Percentiles rank a stretch among this genome's conserved stretches.
Conservation (phyloP, 768 basidiomycete genomes). For the Strobilomyces echinocephalus region DNA sequence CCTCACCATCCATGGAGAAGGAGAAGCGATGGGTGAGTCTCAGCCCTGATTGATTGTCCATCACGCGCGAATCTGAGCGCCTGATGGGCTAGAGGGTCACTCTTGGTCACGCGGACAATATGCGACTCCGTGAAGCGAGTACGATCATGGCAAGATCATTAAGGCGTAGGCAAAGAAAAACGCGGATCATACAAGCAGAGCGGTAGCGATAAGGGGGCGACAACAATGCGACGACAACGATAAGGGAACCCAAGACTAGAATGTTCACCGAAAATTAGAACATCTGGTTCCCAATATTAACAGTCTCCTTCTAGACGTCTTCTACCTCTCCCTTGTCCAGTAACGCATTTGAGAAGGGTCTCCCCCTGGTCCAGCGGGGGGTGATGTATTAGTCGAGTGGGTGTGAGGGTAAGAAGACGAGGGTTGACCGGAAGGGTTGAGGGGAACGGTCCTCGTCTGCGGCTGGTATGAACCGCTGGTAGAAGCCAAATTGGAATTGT, state of each 20-base stretch:
- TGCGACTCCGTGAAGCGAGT: constrained; percentile 20
- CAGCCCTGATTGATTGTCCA: constrained; percentile 19
- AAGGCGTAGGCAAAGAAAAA: constrained; percentile 9
- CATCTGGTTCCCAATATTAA: constrained; percentile 8
- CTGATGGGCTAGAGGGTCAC: constrained; percentile 21
- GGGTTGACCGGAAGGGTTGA: constrained; percentile 21
- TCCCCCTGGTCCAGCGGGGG: constrained; percentile 27
- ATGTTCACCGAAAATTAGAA: constrained; percentile 8
- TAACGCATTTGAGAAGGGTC: constrained; percentile 25
- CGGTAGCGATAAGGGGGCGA: constrained; percentile 7
- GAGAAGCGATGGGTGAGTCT: background rate
- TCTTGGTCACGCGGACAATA: constrained; percentile 1
- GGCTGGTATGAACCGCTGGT: constrained; percentile 19
- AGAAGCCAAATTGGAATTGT: constrained; percentile 17
- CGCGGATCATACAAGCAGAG: constrained; percentile 11
- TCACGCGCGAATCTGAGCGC: background rate
- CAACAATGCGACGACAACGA: constrained; percentile 11
- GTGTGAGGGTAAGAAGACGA: constrained; percentile 24
- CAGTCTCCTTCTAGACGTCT: constrained; percentile 6
- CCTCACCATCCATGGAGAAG: constrained; percentile 8
- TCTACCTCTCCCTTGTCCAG: constrained; percentile 24
- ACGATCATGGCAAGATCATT: constrained; percentile 13
- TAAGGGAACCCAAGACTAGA: background rate
- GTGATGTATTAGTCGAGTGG: constrained; percentile 19
- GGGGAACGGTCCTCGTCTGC: constrained; percentile 21